Conservation (phyloP, 1,284 basidiomycete genomes). For the Austroboletus niveus region DNA sequence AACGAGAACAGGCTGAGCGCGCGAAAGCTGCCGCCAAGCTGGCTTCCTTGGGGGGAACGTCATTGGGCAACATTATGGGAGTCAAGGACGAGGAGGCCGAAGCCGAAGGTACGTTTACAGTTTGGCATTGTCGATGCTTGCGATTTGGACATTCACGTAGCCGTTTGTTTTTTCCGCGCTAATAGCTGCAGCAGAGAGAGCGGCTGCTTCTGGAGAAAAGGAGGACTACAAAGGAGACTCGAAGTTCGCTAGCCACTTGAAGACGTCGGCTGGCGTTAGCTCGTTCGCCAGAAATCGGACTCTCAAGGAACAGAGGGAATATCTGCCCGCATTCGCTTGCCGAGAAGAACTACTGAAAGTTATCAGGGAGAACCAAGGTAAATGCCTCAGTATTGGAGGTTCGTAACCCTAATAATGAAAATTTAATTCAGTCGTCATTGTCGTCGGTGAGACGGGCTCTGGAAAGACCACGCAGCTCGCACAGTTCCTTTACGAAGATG, state of each 20-base stretch:
- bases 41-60: conserved; percentile 88
- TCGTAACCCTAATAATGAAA: not conserved
- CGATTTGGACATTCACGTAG: conserved; percentile 78
- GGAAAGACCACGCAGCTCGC: conserved; percentile 93
- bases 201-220: conserved; percentile 59
- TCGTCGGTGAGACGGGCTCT: conserved; percentile 95
- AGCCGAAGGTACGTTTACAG: conserved; percentile 66
- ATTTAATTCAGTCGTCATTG: conserved; percentile 68
- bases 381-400: not conserved
- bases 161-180: conserved; percentile 29
- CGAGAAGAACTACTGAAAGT: conserved; percentile 90
- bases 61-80: conserved; percentile 95
- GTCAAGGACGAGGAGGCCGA: conserved; percentile 93
- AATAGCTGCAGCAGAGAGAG: conserved; percentile 62
- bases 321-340: conserved; percentile 96
- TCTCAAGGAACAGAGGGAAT: conserved; percentile 94
- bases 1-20: conserved; percentile 93
- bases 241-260: conserved; percentile 92
- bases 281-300: conserved; percentile 83
- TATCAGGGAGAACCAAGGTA: conserved; percentile 95
- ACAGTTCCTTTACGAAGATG: conserved; percentile 95
- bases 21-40: conserved; percentile 95
- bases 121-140: conserved; percentile 21
- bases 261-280: conserved; percentile 75
- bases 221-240: conserved; percentile 91